Evolutionary conservation across 495 filamentous ascomycete species (phyloP).

Genomic region (Clavariopsis aquatica): DNA sequence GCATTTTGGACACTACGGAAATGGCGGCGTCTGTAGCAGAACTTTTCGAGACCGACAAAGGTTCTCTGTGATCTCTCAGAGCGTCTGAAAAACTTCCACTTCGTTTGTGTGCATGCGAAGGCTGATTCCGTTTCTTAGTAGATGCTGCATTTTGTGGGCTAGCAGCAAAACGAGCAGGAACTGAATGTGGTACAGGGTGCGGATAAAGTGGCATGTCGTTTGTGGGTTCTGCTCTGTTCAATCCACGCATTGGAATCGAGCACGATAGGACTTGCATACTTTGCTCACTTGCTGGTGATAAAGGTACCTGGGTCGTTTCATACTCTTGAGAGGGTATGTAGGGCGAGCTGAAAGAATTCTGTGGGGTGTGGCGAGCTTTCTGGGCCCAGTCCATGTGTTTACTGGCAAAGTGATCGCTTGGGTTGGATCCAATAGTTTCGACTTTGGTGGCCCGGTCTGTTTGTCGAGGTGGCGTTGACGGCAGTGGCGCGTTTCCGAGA

Average conservation of each 20-base stretch:
- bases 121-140: slow-evolving; percentile 29
- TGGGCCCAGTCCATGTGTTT: slow-evolving; percentile 38
- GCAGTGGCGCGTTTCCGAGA: slow-evolving; percentile 49
- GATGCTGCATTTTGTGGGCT: slow-evolving; percentile 28
- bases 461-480: slow-evolving; percentile 26
- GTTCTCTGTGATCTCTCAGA: slow-evolving; percentile 68
- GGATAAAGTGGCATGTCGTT: slow-evolving; percentile 40
- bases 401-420: slow-evolving; percentile 37
- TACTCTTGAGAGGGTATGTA: slow-evolving; percentile 36
- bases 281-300: slow-evolving; percentile 52
- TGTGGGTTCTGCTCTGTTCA: slow-evolving; percentile 31
- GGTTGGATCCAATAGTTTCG: slow-evolving; percentile 35
- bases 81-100: slow-evolving; percentile 86
- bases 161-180: slow-evolving; percentile 22
- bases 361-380: slow-evolving; percentile 35
- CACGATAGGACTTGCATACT: slow-evolving; percentile 75
- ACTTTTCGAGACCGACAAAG: slow-evolving; percentile 55
- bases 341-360: slow-evolving; percentile 37
- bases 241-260: slow-evolving; percentile 64
- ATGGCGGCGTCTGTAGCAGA: slow-evolving; percentile 45
- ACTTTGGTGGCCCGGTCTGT: slow-evolving; percentile 20
- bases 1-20: slow-evolving; percentile 46
- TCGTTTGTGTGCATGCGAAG: slow-evolving; percentile 63
- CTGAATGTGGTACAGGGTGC: slow-evolving; percentile 37
- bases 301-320: slow-evolving; percentile 26